A percentile compares a stretch with the other conserved stretches of the same genome.
phyloP scores from a whole-genome alignment of 805 yeast species.

The Metschnikowia aberdeeniae region DNA sequence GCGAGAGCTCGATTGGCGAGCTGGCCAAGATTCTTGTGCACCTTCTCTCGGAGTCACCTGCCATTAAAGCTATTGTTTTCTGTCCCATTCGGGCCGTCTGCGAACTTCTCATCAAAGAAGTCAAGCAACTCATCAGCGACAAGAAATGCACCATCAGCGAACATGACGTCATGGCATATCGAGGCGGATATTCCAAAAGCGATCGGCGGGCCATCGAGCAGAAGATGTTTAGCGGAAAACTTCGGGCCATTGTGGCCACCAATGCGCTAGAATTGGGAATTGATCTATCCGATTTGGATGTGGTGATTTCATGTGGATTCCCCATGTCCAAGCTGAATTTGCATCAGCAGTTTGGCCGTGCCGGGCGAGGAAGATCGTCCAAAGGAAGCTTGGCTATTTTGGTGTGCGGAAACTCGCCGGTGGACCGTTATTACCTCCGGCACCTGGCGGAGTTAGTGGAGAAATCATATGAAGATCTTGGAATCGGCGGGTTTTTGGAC shows the following conservation, averaged over 20 bases:
- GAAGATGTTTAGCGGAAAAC: slow-evolving; percentile 83
- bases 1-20: slow-evolving; percentile 70
- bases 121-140: slow-evolving; percentile 33
- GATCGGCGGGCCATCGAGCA: slow-evolving; percentile 86
- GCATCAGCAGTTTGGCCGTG: slow-evolving; percentile 96
- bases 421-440: slow-evolving; percentile 78
- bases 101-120: slow-evolving; percentile 83
- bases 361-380: slow-evolving; percentile 71
- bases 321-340: slow-evolving; percentile 83
- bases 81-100: slow-evolving; percentile 84
- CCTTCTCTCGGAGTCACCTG: slow-evolving; percentile 48
- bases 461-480: slow-evolving; percentile 37
- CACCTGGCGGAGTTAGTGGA: slow-evolving; percentile 59
- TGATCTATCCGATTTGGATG: slow-evolving; percentile 89
- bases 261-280: slow-evolving; percentile 95
- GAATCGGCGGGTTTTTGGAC: slow-evolving; percentile 35
- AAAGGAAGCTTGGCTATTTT: slow-evolving; percentile 81
- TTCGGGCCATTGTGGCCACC: slow-evolving; percentile 87
- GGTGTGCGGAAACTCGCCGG: slow-evolving; percentile 78
- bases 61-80: slow-evolving; percentile 81
- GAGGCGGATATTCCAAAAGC: slow-evolving; percentile 89
- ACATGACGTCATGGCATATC: slow-evolving; percentile 79
- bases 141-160: slow-evolving; percentile 32
- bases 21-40: slow-evolving; percentile 71
- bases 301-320: slow-evolving; percentile 89